phyloP scores from a whole-genome alignment of 495 filamentous ascomycete species.

The Tuber microsphaerosporum region DNA sequence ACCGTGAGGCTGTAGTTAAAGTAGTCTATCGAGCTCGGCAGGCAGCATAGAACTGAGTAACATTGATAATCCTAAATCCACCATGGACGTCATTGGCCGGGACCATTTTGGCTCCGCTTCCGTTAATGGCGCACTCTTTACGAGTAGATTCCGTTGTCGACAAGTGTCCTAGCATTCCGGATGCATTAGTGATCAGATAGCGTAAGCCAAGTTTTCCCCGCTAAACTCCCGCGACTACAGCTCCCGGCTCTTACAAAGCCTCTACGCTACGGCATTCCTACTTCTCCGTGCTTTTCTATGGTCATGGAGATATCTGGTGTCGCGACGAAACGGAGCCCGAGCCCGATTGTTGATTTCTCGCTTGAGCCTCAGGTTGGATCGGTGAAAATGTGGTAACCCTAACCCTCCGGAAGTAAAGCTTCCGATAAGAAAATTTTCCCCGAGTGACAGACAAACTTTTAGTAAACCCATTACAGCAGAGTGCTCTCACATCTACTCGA shows the following conservation, averaged over 20 bases:
- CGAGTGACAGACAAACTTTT: background rate
- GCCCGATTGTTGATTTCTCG: background rate
- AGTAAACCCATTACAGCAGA: background rate
- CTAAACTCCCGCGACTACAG: background rate
- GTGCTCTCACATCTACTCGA: background rate
- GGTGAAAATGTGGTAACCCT: background rate
- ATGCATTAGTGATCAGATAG: conserved; percentile 1
- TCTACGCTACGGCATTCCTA: background rate
- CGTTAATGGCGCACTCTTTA: no score
- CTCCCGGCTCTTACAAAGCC: background rate
- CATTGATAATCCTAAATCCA: background rate
- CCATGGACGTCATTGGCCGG: background rate
- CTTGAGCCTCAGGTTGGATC: background rate
- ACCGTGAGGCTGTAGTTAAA: background rate
- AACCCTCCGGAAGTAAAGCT: background rate
- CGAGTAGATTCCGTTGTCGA: background rate
- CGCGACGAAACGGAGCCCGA: background rate
- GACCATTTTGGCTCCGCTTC: background rate
- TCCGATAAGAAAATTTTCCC: background rate
- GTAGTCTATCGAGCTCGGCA: background rate
- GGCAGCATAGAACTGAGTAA: conserved; percentile 5
- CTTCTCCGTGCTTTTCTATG: background rate
- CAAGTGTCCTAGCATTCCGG: background rate
- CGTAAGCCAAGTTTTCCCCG: background rate
- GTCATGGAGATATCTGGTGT: background rate